These are phyloP conservation scores for Thalia dealbata DNA, from an alignment of 176 grass and related monocot genomes.

Conservation along the genomic window DNA sequence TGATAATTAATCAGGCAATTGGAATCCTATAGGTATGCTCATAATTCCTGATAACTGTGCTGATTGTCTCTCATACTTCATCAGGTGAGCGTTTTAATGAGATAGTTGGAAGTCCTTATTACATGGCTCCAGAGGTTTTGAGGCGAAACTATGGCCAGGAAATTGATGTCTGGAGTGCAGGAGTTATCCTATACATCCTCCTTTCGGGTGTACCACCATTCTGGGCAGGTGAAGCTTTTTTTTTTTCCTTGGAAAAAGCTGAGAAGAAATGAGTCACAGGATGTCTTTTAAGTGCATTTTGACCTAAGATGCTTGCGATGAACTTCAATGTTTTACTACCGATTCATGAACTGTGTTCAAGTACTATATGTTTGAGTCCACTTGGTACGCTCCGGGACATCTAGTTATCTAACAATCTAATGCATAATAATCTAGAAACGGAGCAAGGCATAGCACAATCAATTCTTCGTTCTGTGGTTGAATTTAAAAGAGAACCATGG, in stretches of 20 bases:
- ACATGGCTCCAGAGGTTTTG: slow-evolving; percentile 22
- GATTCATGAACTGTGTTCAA: background rate
- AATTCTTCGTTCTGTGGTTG: slow-evolving; percentile 16
- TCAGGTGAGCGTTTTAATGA: slow-evolving; percentile 15
- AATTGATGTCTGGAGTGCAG: slow-evolving; percentile 23
- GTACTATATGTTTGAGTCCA: background rate
- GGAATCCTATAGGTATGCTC: background rate
- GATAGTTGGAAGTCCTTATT: slow-evolving; percentile 23
- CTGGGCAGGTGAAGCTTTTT: slow-evolving; percentile 6
- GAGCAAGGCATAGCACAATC: slow-evolving; percentile 20
- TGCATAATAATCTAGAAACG: slow-evolving; percentile 6
- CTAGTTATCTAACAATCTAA: background rate
- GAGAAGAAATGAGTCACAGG: background rate
- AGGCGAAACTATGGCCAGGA: slow-evolving; percentile 21
- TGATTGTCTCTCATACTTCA: background rate
- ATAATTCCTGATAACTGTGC: background rate
- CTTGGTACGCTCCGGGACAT: background rate
- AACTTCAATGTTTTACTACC: background rate
- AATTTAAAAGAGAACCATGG: slow-evolving; percentile 23
- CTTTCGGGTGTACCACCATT: slow-evolving; percentile 23
- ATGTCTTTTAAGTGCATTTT: background rate
- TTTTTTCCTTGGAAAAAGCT: background rate
- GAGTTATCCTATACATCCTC: slow-evolving; percentile 21
- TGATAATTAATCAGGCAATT: background rate
- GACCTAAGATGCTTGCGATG: background rate